A percentile compares a stretch with the other conserved stretches of the same genome.
Conservation (phyloP, 306 rosid genomes). For the Calophaca sinica region DNA sequence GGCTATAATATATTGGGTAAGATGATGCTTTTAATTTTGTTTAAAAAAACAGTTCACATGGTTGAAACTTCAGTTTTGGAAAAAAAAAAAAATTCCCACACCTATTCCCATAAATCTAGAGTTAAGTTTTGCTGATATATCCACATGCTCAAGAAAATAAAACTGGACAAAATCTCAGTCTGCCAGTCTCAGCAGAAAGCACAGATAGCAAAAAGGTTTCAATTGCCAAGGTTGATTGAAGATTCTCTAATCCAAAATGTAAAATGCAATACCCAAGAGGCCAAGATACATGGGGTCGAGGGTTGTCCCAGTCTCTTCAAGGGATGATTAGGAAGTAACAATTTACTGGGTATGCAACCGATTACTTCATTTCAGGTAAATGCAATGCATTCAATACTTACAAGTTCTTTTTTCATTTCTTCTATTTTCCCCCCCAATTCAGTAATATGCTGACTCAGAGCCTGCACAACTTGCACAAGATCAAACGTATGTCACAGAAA, state of each 20-base stretch:
- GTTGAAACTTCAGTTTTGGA: background rate
- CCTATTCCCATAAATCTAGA: background rate
- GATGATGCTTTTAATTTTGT: background rate
- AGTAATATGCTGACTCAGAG: constrained; percentile 86
- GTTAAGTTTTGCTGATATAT: background rate
- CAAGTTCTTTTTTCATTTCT: constrained; percentile 79
- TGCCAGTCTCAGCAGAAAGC: background rate
- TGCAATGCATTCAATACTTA: constrained; percentile 53
- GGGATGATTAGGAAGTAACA: constrained; percentile 3
- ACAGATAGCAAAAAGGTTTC: background rate
- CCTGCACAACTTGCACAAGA: constrained; percentile 61
- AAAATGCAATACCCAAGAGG: too few relatives aligned
- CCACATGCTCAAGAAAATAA: background rate
- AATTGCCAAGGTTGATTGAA: background rate
- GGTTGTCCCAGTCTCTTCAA: background rate
- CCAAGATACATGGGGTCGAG: background rate
- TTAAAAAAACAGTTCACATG: too few relatives aligned
- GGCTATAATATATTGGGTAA: constrained; percentile 2
- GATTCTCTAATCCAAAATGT: background rate
- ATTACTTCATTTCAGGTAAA: constrained; percentile 34
- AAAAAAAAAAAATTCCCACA: background rate
- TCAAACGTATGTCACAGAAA: constrained; percentile 39
- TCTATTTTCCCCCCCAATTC: constrained; percentile 72
- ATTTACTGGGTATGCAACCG: constrained; percentile 8
- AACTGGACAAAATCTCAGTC: background rate